Conservation (phyloP, 352 stramenopile species). For the Phytophthora hibernalis region DNA sequence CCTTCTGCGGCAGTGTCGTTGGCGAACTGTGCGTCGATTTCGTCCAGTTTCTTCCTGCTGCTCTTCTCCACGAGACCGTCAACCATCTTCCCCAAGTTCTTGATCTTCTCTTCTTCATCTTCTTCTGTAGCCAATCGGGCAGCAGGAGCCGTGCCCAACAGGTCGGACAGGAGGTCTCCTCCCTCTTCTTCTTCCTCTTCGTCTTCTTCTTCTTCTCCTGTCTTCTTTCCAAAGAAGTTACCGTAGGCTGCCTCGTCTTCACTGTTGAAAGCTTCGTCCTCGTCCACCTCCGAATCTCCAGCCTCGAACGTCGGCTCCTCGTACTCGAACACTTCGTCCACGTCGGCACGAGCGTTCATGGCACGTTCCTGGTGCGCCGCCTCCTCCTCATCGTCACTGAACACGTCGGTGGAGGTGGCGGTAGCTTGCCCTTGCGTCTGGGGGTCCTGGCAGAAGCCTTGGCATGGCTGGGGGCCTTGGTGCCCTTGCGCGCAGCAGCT, state of each 20-base stretch:
- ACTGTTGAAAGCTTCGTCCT: constrained; percentile 95
- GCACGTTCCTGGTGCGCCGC: constrained; percentile 54
- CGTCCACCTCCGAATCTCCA: constrained; percentile 94
- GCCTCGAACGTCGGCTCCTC: constrained; percentile 79
- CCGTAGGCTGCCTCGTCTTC: constrained; percentile 93
- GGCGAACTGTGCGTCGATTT: constrained; percentile 61
- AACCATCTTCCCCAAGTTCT: constrained; percentile 58
- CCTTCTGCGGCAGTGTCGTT: constrained; percentile 19
- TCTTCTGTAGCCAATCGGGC: constrained; percentile 59
- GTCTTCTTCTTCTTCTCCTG: constrained; percentile 48
- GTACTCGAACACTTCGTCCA: constrained; percentile 86
- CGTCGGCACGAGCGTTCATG: constrained; percentile 75
- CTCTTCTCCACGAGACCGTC: constrained; percentile 57
- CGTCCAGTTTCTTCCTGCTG: constrained; percentile 57
- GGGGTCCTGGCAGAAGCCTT: not conserved
- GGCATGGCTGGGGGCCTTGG: constrained; percentile 8
- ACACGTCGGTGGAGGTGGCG: constrained; percentile 65
- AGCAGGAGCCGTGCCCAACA: constrained; percentile 69
- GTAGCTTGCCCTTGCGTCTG: constrained; percentile 5
- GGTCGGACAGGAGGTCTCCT: constrained; percentile 77
- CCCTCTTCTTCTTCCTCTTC: constrained; percentile 61
- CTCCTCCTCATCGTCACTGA: constrained; percentile 83
- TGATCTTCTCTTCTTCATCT: constrained; percentile 60
- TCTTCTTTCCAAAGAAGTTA: constrained; percentile 73
- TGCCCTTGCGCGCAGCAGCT: constrained; percentile 29